phyloP scores from a whole-genome alignment of 2,329 filamentous ascomycete species.

The Fonsecaea erecta region DNA sequence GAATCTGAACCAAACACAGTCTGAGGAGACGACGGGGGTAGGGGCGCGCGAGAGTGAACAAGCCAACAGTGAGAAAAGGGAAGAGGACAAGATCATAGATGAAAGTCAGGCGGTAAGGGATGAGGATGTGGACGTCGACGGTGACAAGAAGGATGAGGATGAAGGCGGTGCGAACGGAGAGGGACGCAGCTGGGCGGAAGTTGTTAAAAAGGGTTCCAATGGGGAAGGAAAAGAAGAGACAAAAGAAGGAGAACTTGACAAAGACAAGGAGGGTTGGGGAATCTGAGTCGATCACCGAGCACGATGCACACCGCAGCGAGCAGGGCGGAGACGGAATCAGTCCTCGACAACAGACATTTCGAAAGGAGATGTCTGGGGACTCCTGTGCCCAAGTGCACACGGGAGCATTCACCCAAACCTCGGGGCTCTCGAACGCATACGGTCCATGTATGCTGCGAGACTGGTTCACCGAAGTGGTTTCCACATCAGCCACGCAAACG shows the following conservation, averaged over 20 bases:
- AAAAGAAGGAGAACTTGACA: not conserved
- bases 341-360: not conserved
- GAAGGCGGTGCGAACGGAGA: not conserved
- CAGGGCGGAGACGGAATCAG: not conserved
- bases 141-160: not conserved
- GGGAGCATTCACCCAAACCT: not conserved
- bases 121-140: conserved; percentile 15
- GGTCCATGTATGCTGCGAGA: not conserved
- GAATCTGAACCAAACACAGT: conserved; percentile 10
- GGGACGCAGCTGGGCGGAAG: not conserved
- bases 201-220: not conserved
- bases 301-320: not conserved
- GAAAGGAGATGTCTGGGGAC: not conserved
- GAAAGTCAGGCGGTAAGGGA: conserved; percentile 30
- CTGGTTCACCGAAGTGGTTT: not conserved
- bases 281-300: conserved; percentile 6
- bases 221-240: not conserved
- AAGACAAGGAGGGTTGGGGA: conserved; percentile 13
- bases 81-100: conserved; percentile 32
- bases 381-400: not conserved
- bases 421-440: not conserved
- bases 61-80: conserved; percentile 21
- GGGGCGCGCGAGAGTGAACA: conserved; percentile 12
- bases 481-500: too few species aligned
- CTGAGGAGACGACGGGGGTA: not conserved